A percentile compares a stretch with the other conserved stretches of the same genome.
These are phyloP conservation scores for Fusarium sp. DNA, from an alignment of 2,329 filamentous ascomycete species.

Conservation along the genomic window DNA sequence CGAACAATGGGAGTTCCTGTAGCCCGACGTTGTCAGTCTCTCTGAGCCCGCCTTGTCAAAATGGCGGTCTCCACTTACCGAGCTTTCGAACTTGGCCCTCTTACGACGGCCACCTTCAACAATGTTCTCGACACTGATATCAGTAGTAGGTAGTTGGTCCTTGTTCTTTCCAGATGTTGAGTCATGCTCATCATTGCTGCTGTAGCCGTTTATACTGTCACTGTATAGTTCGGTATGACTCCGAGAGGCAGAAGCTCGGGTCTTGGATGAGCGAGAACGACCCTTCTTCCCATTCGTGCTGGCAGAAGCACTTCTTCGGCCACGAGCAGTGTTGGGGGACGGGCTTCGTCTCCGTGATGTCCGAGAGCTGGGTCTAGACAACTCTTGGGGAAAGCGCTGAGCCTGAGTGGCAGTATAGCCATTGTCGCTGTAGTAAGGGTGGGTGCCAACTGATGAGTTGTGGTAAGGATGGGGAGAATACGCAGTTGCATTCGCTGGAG, in stretches of 20 bases:
- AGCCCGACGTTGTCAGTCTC: constrained; percentile 44
- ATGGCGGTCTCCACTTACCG: constrained; percentile 70
- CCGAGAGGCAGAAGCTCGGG: constrained; percentile 59
- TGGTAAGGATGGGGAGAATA: constrained; percentile 64
- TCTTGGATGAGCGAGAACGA: constrained; percentile 76
- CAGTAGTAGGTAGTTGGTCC: constrained; percentile 90
- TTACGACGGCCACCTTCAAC: constrained; percentile 96
- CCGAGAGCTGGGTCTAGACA: constrained; percentile 74
- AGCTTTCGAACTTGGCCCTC: constrained; percentile 94
- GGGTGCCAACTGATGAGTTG: constrained; percentile 60
- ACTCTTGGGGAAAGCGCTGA: constrained; percentile 66
- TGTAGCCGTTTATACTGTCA: constrained; percentile 79
- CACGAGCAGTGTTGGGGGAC: constrained; percentile 75
- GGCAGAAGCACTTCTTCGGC: constrained; percentile 80
- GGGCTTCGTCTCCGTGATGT: constrained; percentile 79
- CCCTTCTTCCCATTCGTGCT: constrained; percentile 70
- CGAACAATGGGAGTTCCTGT: constrained; percentile 95
- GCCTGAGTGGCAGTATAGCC: constrained; percentile 57
- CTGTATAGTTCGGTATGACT: constrained; percentile 67
- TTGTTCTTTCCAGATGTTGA: constrained; percentile 78
- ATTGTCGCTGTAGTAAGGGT: constrained; percentile 65
- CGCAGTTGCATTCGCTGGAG: constrained; percentile 54
- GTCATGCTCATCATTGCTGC: constrained; percentile 84
- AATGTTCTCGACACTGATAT: constrained; percentile 98
- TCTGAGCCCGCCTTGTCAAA: constrained; percentile 31